Percentiles rank a stretch among this genome's conserved stretches.
phyloP scores from a whole-genome alignment of 2,329 filamentous ascomycete genomes.

The Pezicula rhizophila region DNA sequence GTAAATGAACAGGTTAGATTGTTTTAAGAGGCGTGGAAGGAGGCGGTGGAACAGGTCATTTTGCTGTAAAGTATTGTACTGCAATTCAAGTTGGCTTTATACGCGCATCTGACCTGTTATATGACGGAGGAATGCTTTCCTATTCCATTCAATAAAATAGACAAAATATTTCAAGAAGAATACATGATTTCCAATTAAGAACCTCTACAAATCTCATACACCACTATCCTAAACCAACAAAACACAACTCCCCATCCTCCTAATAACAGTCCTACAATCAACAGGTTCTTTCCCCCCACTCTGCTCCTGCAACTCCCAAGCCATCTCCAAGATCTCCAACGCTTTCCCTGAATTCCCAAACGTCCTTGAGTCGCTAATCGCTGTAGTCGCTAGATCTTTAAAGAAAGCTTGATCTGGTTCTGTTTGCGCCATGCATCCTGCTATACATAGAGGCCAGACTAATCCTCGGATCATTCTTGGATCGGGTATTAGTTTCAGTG shows the following conservation, averaged over 20 bases:
- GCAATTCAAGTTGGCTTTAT: too few relatives aligned
- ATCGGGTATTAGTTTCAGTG: slow-evolving; percentile 8
- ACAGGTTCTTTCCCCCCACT: slow-evolving; percentile 1
- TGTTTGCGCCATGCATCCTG: slow-evolving; percentile 14
- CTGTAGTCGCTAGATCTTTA: not conserved
- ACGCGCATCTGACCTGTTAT: too few relatives aligned
- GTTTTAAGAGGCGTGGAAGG: too few relatives aligned
- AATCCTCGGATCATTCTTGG: slow-evolving; percentile 8
- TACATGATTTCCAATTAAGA: too few relatives aligned
- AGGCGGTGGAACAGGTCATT: too few relatives aligned
- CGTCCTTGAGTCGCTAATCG: slow-evolving; percentile 4
- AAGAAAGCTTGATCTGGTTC: slow-evolving; percentile 12
- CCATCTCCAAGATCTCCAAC: slow-evolving; percentile 11
- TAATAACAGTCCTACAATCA: slow-evolving; percentile 6
- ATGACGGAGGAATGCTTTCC: too few relatives aligned
- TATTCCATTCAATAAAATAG: too few relatives aligned
- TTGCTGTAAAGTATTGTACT: too few relatives aligned
- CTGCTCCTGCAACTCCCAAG: slow-evolving; percentile 11
- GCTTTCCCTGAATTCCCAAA: slow-evolving; percentile 11
- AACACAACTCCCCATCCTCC: slow-evolving; percentile 5
- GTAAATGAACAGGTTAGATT: too few relatives aligned
- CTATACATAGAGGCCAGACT: slow-evolving; percentile 14
- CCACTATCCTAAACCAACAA: slow-evolving; percentile 1
- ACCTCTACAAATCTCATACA: too few relatives aligned
- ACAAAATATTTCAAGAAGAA: too few relatives aligned